Evolutionary conservation across 108 stramenopile genomes (phyloP).

Genomic region (Mayamaea pseudoterrestris): DNA sequence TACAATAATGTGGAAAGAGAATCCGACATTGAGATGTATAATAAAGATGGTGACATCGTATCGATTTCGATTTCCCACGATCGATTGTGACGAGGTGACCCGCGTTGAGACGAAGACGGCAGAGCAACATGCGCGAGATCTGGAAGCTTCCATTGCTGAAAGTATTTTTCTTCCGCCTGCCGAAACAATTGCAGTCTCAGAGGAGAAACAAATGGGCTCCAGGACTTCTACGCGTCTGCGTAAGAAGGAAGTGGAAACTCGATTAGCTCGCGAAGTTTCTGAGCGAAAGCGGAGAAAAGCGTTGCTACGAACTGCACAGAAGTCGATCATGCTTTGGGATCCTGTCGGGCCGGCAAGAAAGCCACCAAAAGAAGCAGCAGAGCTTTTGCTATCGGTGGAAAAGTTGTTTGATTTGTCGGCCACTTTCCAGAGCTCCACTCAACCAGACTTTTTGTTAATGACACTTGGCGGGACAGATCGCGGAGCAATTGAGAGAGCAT

Average conservation of each 20-base stretch:
- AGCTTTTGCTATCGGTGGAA: conserved; percentile 47
- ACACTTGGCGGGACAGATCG: conserved; percentile 54
- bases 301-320: conserved; percentile 41
- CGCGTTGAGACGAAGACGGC: conserved; percentile 37
- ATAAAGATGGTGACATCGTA: conserved; percentile 68
- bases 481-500: conserved; percentile 64
- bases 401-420: conserved; percentile 43
- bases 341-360: conserved; percentile 41
- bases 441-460: conserved; percentile 49
- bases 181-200: conserved; percentile 10
- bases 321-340: conserved; percentile 65
- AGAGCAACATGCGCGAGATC: conserved; percentile 35
- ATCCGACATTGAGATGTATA: conserved; percentile 45
- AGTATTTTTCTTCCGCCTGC: conserved; percentile 32
- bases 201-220: conserved; percentile 5
- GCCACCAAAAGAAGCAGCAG: conserved; percentile 60
- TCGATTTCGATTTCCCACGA: conserved; percentile 66
- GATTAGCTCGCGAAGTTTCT: conserved; percentile 6
- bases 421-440: conserved; percentile 27
- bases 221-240: conserved; percentile 3
- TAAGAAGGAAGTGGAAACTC: conserved; percentile 2
- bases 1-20: conserved; percentile 31
- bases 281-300: conserved; percentile 39
- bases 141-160: conserved; percentile 49
- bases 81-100: conserved; percentile 49